Base-by-base conservation (phyloP, 768 basidiomycete species). In the Naganishia antarctica region DNA sequence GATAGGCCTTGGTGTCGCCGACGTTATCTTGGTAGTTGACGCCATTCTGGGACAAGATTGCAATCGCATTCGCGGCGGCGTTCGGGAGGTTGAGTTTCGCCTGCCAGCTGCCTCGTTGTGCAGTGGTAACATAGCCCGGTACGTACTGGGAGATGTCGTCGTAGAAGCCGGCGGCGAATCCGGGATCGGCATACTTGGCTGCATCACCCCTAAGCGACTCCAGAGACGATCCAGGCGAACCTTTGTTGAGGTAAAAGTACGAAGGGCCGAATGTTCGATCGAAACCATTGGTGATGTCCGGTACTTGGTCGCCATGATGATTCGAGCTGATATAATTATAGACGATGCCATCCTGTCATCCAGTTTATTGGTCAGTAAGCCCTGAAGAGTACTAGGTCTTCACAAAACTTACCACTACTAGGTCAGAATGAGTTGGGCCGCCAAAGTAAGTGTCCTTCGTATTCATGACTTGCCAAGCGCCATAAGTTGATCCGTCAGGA, bases 241-340 rank as follows among this genome's bases (percentile, higher is more conserved):
- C 65, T 11, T 48, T 47, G 58, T 70, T 70, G 34, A 67, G 25
- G 63, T 70, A 64, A 44, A 70, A 43, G 44, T 65, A 61, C 0
- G 69, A 48, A 6, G 71, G 71, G 31, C 71, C 71, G 29, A 71
- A 70, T 15, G 62, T 68, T 26, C 71, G 63, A 51, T 73, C 71
- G 58, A 70, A 73, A 25, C 71, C 71, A 28, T 43, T 40, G 2
- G 70, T 70, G 60, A 71, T 60, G 62, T 71, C 67, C 16, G 50
- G 47, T 1, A 67, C 68, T 15, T 29, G 23, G 12, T 50, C 66
- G 12, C 71, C 71, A 4, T 50, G 70, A 44, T 73, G 71, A 46
- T 73, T 73, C 9, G 65, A 67, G 5, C 49, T 25, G 63, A 48
- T 48, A 29, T 29, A 57, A 16, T 40, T 40, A 40, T 40, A 40